Percentiles rank a stretch among this genome's conserved stretches.
These are phyloP conservation scores for Leptographium radiaticola DNA, from an alignment of 2,329 filamentous ascomycete genomes.

Conservation along the genomic window DNA sequence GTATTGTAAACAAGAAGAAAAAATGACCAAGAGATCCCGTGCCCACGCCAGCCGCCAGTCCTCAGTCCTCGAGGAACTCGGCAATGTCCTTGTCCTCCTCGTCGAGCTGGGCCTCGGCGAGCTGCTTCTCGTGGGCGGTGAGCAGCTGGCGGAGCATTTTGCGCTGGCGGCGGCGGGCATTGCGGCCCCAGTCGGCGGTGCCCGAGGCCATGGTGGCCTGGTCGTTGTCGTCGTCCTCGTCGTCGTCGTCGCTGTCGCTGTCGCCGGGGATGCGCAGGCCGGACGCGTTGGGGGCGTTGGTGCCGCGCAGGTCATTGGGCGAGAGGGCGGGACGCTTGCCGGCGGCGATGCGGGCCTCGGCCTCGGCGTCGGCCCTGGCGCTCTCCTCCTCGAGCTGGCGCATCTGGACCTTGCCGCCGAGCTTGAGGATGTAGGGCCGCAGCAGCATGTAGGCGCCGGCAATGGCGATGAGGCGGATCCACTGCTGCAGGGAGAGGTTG, in stretches of 20 bases:
- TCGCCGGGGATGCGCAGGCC: constrained; percentile 41
- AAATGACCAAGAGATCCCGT: background rate
- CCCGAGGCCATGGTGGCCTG: constrained; percentile 29
- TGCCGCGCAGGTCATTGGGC: constrained; percentile 46
- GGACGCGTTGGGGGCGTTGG: background rate
- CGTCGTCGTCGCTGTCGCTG: constrained; percentile 25
- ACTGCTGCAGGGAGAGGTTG: constrained; percentile 37
- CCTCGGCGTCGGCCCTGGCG: constrained; percentile 32
- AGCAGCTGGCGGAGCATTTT: constrained; percentile 52
- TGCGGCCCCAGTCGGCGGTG: constrained; percentile 52
- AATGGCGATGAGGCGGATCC: constrained; percentile 58
- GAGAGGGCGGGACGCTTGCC: constrained; percentile 31
- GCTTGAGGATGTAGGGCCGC: constrained; percentile 60
- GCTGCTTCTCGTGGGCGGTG: constrained; percentile 46
- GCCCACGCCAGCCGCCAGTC: background rate
- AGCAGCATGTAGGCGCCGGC: constrained; percentile 62
- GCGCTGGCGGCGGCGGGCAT: constrained; percentile 55
- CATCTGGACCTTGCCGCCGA: constrained; percentile 50
- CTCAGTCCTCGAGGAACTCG: constrained; percentile 50
- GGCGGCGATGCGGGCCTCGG: constrained; percentile 26
- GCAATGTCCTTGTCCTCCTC: constrained; percentile 65
- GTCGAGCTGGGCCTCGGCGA: constrained; percentile 42
- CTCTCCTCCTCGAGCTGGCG: constrained; percentile 49
- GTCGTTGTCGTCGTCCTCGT: constrained; percentile 29
- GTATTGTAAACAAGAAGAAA: too few relatives aligned